These are phyloP conservation scores for Fonsecaea nubica DNA, from an alignment of 2,329 filamentous ascomycete species.

Conservation along the genomic window DNA sequence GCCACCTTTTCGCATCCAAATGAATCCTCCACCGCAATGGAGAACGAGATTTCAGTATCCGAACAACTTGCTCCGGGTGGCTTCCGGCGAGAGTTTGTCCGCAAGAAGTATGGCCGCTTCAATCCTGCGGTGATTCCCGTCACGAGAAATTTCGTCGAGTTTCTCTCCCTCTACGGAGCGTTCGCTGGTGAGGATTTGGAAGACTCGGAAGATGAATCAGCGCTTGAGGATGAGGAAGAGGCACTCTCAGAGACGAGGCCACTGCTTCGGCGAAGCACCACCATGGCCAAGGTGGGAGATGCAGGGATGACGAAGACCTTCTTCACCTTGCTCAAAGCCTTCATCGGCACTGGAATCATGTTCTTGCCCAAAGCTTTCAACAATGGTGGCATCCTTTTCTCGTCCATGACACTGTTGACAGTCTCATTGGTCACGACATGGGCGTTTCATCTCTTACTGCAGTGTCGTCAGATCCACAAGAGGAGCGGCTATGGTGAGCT, in stretches of 20 bases:
- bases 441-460: slow-evolving; percentile 74
- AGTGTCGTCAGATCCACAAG: slow-evolving; percentile 68
- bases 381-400: slow-evolving; percentile 79
- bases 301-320: slow-evolving; percentile 75
- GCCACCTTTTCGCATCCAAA: slow-evolving; percentile 69
- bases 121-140: slow-evolving; percentile 53
- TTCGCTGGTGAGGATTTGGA: slow-evolving; percentile 76
- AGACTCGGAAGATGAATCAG: slow-evolving; percentile 63
- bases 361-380: slow-evolving; percentile 80
- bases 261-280: slow-evolving; percentile 62
- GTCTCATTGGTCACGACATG: slow-evolving; percentile 71
- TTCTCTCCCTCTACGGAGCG: slow-evolving; percentile 75
- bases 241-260: slow-evolving; percentile 62
- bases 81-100: slow-evolving; percentile 61
- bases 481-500: slow-evolving; percentile 75
- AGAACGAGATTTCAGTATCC: slow-evolving; percentile 50
- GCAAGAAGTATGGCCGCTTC: slow-evolving; percentile 38
- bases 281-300: slow-evolving; percentile 58
- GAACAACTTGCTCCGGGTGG: slow-evolving; percentile 60
- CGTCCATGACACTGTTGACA: slow-evolving; percentile 69
- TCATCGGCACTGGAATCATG: slow-evolving; percentile 81
- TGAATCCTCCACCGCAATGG: slow-evolving; percentile 39
- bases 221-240: slow-evolving; percentile 58
- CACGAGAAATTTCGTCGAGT: slow-evolving; percentile 75
- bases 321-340: slow-evolving; percentile 79